Evolutionary conservation across 345 rosid genomes (phyloP).

Genomic region (Hibiscus trionum): DNA sequence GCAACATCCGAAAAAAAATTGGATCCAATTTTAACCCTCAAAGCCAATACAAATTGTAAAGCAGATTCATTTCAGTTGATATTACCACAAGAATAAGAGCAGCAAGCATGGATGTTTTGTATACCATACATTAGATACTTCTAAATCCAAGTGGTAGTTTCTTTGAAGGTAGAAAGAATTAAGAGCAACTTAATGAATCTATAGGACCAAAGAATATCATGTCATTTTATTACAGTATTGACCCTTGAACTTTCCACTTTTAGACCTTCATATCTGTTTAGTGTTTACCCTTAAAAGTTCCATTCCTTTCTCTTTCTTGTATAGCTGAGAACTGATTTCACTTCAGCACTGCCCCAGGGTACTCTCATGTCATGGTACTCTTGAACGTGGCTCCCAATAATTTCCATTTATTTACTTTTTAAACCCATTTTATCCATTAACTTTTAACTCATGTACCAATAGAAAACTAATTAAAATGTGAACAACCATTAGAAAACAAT

Average conservation of each 20-base stretch:
- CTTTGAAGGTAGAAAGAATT: background rate
- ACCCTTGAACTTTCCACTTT: background rate
- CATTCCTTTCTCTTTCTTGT: background rate
- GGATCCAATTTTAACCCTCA: background rate
- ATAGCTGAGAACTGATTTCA: background rate
- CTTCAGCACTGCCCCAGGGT: background rate
- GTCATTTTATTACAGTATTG: background rate
- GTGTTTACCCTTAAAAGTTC: background rate
- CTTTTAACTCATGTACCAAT: background rate
- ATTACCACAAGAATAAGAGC: background rate
- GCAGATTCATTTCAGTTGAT: slow-evolving; percentile 1
- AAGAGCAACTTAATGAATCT: background rate
- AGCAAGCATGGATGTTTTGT: background rate
- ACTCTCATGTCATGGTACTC: background rate
- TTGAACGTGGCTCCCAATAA: background rate
- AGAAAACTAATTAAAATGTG: background rate
- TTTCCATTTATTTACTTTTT: background rate
- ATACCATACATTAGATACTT: background rate
- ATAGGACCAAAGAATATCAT: background rate
- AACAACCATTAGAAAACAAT: background rate
- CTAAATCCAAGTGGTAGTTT: too few species aligned
- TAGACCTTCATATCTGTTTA: background rate
- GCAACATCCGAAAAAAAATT: slow-evolving; percentile 25
- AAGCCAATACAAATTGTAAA: background rate
- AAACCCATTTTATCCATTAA: background rate